Percentiles rank a stretch among this genome's conserved stretches.
Conservation (phyloP, 129 eudicot species). For the Artemisia argyi region DNA sequence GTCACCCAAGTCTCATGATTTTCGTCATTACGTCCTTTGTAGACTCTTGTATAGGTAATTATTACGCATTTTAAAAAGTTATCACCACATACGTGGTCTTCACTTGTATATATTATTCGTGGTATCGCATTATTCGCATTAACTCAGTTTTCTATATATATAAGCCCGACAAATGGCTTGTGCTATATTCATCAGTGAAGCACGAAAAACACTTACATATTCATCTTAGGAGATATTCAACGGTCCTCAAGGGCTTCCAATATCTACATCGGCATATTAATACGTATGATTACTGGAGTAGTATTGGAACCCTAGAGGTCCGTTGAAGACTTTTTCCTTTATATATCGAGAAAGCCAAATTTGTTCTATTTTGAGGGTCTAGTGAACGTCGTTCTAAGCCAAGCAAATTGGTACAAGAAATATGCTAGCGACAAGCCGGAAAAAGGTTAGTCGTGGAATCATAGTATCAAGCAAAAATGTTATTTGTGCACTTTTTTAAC, state of each 20-base stretch:
- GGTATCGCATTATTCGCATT: neutral
- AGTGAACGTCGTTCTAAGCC: neutral
- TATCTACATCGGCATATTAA: neutral
- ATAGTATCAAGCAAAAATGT: constrained; percentile 4
- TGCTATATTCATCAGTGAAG: neutral
- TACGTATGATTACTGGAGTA: neutral
- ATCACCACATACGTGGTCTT: neutral
- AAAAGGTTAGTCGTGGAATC: neutral
- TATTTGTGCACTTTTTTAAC: neutral
- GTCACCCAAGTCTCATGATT: neutral
- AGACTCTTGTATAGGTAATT: neutral
- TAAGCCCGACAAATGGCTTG: neutral
- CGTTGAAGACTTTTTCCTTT: neutral
- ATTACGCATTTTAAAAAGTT: neutral
- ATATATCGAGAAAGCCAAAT: neutral
- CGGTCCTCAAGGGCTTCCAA: constrained; percentile 23
- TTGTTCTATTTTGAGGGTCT: neutral
- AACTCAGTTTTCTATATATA: constrained; percentile 6
- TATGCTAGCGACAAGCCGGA: neutral
- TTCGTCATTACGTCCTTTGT: neutral
- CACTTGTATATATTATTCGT: neutral
- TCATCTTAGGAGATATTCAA: neutral
- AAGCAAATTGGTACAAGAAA: neutral
- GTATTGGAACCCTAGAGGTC: constrained; percentile 13
- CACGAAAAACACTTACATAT: neutral